Base-by-base conservation (phyloP, 495 filamentous ascomycete species). In the Xylaria intraflava region DNA sequence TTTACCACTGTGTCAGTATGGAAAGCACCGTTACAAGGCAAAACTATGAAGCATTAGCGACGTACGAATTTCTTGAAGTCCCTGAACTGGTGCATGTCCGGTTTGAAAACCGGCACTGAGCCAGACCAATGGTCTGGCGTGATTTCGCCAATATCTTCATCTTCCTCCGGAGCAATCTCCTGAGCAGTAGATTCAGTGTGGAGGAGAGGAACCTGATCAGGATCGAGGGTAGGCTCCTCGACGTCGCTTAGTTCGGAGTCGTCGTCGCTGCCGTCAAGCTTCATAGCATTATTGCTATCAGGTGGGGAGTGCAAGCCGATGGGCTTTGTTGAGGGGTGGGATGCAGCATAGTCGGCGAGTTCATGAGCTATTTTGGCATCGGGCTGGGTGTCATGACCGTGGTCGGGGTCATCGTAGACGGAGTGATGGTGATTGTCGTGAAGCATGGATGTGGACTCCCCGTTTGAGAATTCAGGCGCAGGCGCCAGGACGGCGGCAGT, bases 41-140 rank as follows among this genome's bases (percentile, higher is more conserved):
- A 27, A n/a, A 26, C 23, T 33, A 30, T 16, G 16, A 38, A 9
- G 14, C 42, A 36, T 36, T 7, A 44, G 20, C 14, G 30, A 70
- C 77, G 29, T 74, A 83, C 80, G 56, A 90, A 97, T 55, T 77
- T 77, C 67, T 89, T 87, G 72, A 98, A 98, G 68, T 87, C 88
- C 49, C 80, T 78, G 71, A 97, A 98, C 73, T 98, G 90, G 42
- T 86, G 80, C 89, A 96, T 92, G 42, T 86, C 89, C 77, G 93
- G 93, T 66, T 84, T 90, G 75, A 98, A 98, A 20, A 98, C 88
- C 12, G 93, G 94, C 22, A 98, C 85, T 58, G 82, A 88, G 60
- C 90, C 52, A 60, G 88, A 93, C 71, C 86, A 96, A 68, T 96
- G 85, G 62, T 90, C 89, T 2, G 93, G 93, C 53, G 82, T 73